These are phyloP conservation scores for Dalechampia spathulata DNA, from an alignment of 441 rosid genomes.

Conservation along the genomic window DNA sequence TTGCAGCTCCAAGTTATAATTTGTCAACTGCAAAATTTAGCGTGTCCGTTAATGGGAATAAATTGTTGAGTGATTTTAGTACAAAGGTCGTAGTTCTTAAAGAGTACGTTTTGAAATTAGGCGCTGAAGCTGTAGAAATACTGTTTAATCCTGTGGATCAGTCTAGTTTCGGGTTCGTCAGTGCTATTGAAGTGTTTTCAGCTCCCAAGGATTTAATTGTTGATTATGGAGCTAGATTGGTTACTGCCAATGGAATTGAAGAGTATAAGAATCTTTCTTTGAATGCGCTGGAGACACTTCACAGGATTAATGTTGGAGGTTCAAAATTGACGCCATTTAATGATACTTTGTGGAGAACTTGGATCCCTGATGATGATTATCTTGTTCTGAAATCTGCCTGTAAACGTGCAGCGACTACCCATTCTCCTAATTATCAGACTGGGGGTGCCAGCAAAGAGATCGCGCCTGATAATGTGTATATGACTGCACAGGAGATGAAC, in stretches of 20 bases:
- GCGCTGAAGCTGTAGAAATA: slow-evolving; percentile 37
- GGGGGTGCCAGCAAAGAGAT: slow-evolving; percentile 56
- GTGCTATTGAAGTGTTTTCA: slow-evolving; percentile 65
- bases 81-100: slow-evolving; percentile 32
- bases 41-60: slow-evolving; percentile 43
- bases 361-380: slow-evolving; percentile 72
- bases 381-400: slow-evolving; percentile 58
- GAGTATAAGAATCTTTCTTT: slow-evolving; percentile 41
- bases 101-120: slow-evolving; percentile 45
- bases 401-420: slow-evolving; percentile 35
- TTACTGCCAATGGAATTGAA: slow-evolving; percentile 31
- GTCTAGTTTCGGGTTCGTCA: slow-evolving; percentile 53
- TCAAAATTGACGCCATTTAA: slow-evolving; percentile 63
- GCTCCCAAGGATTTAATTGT: slow-evolving; percentile 52
- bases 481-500: slow-evolving; percentile 79
- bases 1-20: slow-evolving; percentile 33
- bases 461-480: slow-evolving; percentile 65
- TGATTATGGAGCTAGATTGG: slow-evolving; percentile 52
- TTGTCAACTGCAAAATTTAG: slow-evolving; percentile 43
- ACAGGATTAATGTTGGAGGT: slow-evolving; percentile 79
- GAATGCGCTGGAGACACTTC: slow-evolving; percentile 52
- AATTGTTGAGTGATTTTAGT: slow-evolving; percentile 36
- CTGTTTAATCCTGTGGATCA: slow-evolving; percentile 31
- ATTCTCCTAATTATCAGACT: slow-evolving; percentile 49
- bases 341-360: slow-evolving; percentile 82